Evolutionary conservation across 2,329 filamentous ascomycete genomes (phyloP).

Genomic region (Ophiocordyceps polyrhachis-furcata): DNA sequence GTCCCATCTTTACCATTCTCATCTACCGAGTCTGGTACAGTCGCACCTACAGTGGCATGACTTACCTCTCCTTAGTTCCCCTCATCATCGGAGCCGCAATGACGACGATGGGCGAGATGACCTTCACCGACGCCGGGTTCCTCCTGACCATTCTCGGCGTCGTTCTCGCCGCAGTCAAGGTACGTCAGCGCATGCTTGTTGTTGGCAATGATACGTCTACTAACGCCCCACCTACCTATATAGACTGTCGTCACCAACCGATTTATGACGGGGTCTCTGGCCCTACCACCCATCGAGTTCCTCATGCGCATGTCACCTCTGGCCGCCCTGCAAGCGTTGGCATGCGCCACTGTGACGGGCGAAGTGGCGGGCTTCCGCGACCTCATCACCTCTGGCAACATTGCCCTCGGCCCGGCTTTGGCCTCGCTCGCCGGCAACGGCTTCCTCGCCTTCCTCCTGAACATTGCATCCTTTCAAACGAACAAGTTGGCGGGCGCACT

Average conservation of each 20-base stretch:
- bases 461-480: conserved; percentile 37
- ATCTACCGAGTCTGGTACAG: conserved; percentile 39
- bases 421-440: conserved; percentile 31
- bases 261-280: conserved; percentile 41
- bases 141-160: conserved; percentile 34
- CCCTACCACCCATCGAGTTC: conserved; percentile 38
- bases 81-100: conserved; percentile 39
- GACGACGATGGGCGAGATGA: conserved; percentile 43
- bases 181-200: conserved; percentile 7
- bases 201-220: neutral
- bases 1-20: conserved; percentile 41
- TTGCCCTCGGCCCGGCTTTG: conserved; percentile 17
- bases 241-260: conserved; percentile 43
- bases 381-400: conserved; percentile 15
- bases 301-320: conserved; percentile 45
- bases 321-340: conserved; percentile 34
- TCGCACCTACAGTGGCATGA: conserved; percentile 33
- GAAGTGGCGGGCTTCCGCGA: conserved; percentile 26
- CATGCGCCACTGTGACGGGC: conserved; percentile 31
- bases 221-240: neutral
- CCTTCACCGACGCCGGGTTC: conserved; percentile 39
- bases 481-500: conserved; percentile 38
- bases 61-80: conserved; percentile 41
- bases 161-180: conserved; percentile 35
- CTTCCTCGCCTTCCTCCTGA: conserved; percentile 33